Base-by-base conservation (phyloP, 345 rosid species). In the Lepidium didymum region DNA sequence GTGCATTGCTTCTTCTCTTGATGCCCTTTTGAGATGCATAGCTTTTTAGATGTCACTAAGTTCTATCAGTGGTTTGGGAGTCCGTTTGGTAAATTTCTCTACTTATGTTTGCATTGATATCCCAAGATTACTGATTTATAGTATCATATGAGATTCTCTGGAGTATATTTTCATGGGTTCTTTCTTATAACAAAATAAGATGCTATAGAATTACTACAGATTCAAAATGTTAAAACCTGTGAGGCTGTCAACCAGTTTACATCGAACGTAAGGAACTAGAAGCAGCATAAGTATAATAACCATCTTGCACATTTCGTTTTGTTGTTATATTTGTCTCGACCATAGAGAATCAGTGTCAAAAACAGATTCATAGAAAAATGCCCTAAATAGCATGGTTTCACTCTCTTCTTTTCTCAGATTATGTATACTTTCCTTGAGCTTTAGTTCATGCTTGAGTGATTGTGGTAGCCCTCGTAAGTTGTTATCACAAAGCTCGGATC, bases 401-500 rank as follows among this genome's bases (percentile, higher is more conserved):
- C 8, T 40, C 14, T 65, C 66, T 57, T 66, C 66, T 57, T 66
- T 38, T 7, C 27, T 38, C 38, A 72, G 29, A 37, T 19, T 3
- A 34, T 11, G n/a, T 33, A 34, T 1, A 19, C 47, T 7, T 44
- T 45, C 23, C 31, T n/a, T 53, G 56, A 41, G 33, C 37, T 14
- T 37, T 68, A 62, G 59, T 21, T 21, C 44, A 42, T 47, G 62
- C 70, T 74, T 40, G 68, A 84, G 70, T 94, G 97, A 54, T 73
- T 89, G 67, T 91, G 99, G 47, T 74, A 21, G 12, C 95, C 91
- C 64, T 88, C 89, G 44, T 94, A 94, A 21, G 92, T 94, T 40
- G 99, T 91, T 42, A 94, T 87, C 13, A 94, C 97, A 45, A 79
- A 94, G 29, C 76, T 75, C 3, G 81, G 74, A 72, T 94, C 97